Conservation (phyloP, 495 filamentous ascomycete species). For the Trypethelium eluteriae region DNA sequence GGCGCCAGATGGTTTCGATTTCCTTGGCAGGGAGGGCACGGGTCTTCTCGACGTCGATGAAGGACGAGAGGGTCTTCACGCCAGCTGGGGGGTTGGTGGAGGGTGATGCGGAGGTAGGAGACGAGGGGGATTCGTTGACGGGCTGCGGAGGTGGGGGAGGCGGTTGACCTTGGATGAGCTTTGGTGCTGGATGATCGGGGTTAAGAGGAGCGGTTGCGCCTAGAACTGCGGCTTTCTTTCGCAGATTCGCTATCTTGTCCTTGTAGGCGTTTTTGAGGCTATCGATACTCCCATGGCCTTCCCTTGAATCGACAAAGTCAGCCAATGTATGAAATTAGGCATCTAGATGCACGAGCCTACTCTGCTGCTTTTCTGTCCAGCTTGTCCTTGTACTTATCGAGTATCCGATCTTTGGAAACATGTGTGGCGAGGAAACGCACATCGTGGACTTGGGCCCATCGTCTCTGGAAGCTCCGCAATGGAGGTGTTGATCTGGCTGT, state of each 20-base stretch:
- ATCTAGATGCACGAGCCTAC: constrained; percentile 35
- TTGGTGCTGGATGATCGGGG: constrained; percentile 20
- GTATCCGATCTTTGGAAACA: constrained; percentile 51
- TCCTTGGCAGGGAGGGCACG: constrained; percentile 65
- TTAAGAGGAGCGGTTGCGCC: constrained; percentile 44
- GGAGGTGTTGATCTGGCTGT: constrained; percentile 16
- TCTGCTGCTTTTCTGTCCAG: constrained; percentile 74
- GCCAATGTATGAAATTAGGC: constrained; percentile 15
- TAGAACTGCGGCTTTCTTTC: constrained; percentile 52
- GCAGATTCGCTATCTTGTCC: constrained; percentile 65
- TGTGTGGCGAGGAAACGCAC: constrained; percentile 77
- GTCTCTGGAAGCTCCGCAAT: constrained; percentile 48
- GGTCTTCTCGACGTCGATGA: constrained; percentile 74
- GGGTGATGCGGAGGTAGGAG: constrained; percentile 31
- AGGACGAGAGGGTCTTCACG: constrained; percentile 74
- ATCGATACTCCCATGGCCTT: constrained; percentile 65
- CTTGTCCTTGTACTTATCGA: constrained; percentile 82
- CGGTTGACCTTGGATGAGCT: constrained; percentile 15
- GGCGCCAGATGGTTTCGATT: constrained; percentile 81
- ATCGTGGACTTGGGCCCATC: constrained; percentile 89
- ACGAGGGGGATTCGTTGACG: not conserved
- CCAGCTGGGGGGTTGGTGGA: constrained; percentile 33
- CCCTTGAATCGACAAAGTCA: constrained; percentile 35
- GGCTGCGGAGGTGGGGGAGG: constrained; percentile 25
- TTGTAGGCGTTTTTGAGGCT: constrained; percentile 74